Evolutionary conservation across 768 basidiomycete species (phyloP).

Genomic region (Sistotremastrum suecicum): DNA sequence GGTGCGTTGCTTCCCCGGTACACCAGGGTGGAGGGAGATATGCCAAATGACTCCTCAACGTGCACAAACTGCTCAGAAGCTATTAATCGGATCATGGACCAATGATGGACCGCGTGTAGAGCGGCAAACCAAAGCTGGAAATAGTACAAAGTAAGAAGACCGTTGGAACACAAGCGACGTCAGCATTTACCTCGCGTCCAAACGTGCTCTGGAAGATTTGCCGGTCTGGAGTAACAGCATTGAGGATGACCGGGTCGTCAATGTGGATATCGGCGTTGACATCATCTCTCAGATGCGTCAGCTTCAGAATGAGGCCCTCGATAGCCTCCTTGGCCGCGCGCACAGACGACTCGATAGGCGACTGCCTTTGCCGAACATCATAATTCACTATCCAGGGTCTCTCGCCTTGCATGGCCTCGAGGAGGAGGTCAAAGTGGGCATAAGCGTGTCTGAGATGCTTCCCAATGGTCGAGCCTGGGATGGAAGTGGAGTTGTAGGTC

Average conservation of each 20-base stretch:
- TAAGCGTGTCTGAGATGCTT: constrained; percentile 79
- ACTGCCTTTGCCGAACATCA: constrained; percentile 62
- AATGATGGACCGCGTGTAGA: constrained; percentile 80
- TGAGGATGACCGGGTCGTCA: constrained; percentile 49
- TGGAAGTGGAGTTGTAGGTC: constrained; percentile 47
- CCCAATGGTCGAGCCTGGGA: constrained; percentile 84
- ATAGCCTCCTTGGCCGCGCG: constrained; percentile 44
- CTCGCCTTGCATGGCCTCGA: constrained; percentile 35
- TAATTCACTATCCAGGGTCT: constrained; percentile 53
- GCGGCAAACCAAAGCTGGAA: constrained; percentile 72
- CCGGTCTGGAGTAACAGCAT: constrained; percentile 68
- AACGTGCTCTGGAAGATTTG: constrained; percentile 70
- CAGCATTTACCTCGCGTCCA: constrained; percentile 53
- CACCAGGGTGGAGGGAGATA: constrained; percentile 74
- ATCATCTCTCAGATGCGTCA: constrained; percentile 23
- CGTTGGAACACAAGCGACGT: background rate
- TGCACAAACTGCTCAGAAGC: constrained; percentile 36
- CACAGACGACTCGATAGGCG: constrained; percentile 67
- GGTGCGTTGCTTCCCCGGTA: constrained; percentile 36
- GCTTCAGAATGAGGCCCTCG: constrained; percentile 35
- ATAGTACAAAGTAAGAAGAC: constrained; percentile 2
- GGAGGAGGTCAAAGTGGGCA: constrained; percentile 64
- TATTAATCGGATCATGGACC: constrained; percentile 55
- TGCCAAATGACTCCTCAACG: constrained; percentile 66
- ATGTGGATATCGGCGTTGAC: constrained; percentile 34